These are phyloP conservation scores for Vitellaria paradoxa DNA, from an alignment of 179 eudicot species.

Conservation along the genomic window DNA sequence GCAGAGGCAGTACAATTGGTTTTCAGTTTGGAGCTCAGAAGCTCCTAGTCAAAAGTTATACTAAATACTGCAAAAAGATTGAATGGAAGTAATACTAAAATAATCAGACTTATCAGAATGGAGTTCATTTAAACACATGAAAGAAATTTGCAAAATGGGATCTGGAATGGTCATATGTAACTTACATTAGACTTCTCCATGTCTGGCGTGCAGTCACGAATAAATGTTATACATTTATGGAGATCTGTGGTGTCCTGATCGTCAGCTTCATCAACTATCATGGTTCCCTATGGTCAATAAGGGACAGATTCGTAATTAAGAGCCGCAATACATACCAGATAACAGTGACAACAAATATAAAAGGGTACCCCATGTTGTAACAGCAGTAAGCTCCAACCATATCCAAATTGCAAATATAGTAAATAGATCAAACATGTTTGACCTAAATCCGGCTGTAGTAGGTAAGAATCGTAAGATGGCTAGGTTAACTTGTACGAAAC, in stretches of 20 bases:
- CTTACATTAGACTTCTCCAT: conserved; percentile 60
- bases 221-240: conserved; percentile 69
- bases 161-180: not conserved
- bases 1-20: not conserved
- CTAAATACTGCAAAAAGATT: not conserved
- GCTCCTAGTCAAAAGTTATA: not conserved
- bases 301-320: not conserved
- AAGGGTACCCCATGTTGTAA: no score
- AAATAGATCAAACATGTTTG: not conserved
- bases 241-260: conserved; percentile 95
- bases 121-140: not conserved
- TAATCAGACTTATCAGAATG: not conserved
- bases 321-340: not conserved
- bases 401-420: not conserved
- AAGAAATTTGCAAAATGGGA: not conserved
- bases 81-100: not conserved
- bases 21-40: not conserved
- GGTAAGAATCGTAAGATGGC: not conserved
- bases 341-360: not conserved
- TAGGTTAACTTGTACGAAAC: not conserved
- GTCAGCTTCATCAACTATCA: conserved; percentile 65
- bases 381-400: not conserved
- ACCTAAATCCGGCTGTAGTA: not conserved
- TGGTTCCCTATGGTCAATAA: conserved; percentile 57
- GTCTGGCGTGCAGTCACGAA: conserved; percentile 44